Base-by-base conservation (phyloP, 139 green algal species). In the Pycnococcus provasolii region DNA sequence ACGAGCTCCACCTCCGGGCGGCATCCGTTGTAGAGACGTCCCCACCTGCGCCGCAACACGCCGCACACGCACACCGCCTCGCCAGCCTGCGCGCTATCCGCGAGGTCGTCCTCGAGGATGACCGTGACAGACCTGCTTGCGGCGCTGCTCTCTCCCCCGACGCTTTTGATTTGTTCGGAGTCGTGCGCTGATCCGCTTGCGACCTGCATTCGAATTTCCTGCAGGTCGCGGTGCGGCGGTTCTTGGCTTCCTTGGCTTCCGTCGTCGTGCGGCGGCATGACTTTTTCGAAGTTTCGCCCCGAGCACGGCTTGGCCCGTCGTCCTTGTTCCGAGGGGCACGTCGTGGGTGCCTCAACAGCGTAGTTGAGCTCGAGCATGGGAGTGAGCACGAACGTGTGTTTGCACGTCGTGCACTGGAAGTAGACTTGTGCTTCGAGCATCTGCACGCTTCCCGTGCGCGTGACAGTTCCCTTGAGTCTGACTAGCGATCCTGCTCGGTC, bases 91-190 rank as follows among this genome's bases (percentile, higher is more conserved):
- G 75, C 81, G 1, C 53, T 70, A 58, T 92, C 87, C 4, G 83
- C 89, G 15, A 95, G 71, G 45, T 96, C 89, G 60, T 92, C 83
- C 53, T 85, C 72, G 58, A 95, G 72, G 13, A 91, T 68, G 2
- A 90, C 85, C 0, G 69, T 73, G 0, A 92, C 26, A 26, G 26
- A 26, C 26, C 26, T 26, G 26, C 26, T 26, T 26, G 26, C 26
- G 26, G 26, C 39, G 9, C 58, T 43, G 13, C 13, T 15, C 7
- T 48, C 6, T 2, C 41, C 58, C 6, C 39, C 58, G 2, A 51
- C 58, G 11, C 43, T 4, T 15, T 64, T 43, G 52, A n/a, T 58
- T 58, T 58, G 26, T 26, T 26, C 26, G 26, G 26, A 26, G 26
- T 26, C 26, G 26, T 26, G 26, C 26, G 26, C 26, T 26, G 26